Base-by-base conservation (phyloP, 148 eudicot species). In the Vaccinium darrowii region DNA sequence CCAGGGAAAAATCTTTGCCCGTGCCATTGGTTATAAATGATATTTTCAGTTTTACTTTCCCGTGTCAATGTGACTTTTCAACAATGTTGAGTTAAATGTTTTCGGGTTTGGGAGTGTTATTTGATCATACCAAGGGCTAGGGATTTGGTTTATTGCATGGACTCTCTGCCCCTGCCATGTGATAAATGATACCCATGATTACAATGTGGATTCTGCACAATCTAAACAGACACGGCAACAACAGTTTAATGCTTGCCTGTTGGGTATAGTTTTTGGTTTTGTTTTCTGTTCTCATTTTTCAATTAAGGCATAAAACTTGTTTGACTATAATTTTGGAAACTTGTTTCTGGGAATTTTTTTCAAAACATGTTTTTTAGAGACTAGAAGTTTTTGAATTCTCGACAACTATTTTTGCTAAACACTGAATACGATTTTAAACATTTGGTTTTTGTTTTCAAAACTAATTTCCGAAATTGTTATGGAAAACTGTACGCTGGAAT, bases 101-200 rank as follows among this genome's bases (percentile, higher is more conserved):
- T 47, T 49, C 13, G 79, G 25, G 27, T 49, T 49, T 76, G 27
- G 23, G 9, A 76, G 52, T 76, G 30, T 21, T 76, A 47, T 76
- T 30, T 0, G 16, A 76, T 76, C 54, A 21, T 47, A 76, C 10
- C 18, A 56, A 50, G 57, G 52, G 30, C 8, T 15, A 23, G 73
- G 73, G 33, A 67, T 23, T 67, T 67, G 73, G 30, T 67, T 63
- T 67, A 25, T 67, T 11, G 30, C 33, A 67, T 11, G 73, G 33
- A 67, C 10, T 62, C 33, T 10, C 33, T 23, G 33, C 33, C 73
- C 73, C 73, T 25, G 15, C 73, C 73, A 25, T 67, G 25, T 62
- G 25, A 62, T 62, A 62, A 62, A 62, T 73, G 76, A 76, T 76
- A 47, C 47, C 53, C 79, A 43, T 47, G 57, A n/a, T 52, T 76